A percentile compares a stretch with the other conserved stretches of the same genome.
Conservation (phyloP, 2,329 filamentous ascomycete genomes). For the Talaromyces piceae region DNA sequence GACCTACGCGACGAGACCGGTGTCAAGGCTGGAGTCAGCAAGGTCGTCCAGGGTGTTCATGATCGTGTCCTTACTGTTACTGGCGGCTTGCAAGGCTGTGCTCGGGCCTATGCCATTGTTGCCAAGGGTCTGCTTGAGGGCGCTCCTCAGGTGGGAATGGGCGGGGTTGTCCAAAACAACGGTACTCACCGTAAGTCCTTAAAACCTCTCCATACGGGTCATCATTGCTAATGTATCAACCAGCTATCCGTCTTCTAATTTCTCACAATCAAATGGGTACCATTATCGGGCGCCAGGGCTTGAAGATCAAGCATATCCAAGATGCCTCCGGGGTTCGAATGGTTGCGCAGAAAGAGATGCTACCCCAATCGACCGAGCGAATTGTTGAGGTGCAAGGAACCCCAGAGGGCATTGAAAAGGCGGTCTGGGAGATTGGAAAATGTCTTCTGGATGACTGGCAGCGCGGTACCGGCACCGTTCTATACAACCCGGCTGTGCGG, state of each 20-base stretch:
- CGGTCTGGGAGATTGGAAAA: conserved; percentile 98
- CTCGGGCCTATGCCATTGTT: conserved; percentile 88
- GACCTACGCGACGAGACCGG: conserved; percentile 95
- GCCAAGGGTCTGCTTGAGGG: conserved; percentile 87
- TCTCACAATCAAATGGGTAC: conserved; percentile 99
- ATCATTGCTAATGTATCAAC: neutral
- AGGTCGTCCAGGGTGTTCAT: conserved; percentile 94
- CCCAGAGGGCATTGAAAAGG: conserved; percentile 89
- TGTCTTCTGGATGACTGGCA: conserved; percentile 97
- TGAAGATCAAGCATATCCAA: conserved; percentile 99
- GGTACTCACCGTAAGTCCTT: conserved; percentile 81
- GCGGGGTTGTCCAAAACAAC: conserved; percentile 74
- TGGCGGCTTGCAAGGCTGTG: conserved; percentile 77
- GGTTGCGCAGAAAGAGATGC: conserved; percentile 99
- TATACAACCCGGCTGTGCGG: conserved; percentile 94
- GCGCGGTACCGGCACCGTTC: conserved; percentile 88
- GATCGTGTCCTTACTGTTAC: conserved; percentile 96
- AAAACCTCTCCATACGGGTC: conserved; percentile 5
- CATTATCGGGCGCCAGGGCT: conserved; percentile 90
- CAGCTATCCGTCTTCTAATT: conserved; percentile 94
- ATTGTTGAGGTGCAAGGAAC: conserved; percentile 96
- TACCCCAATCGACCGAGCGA: conserved; percentile 95
- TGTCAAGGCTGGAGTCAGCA: conserved; percentile 96
- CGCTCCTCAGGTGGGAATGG: conserved; percentile 92
- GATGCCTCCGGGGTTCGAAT: conserved; percentile 94